phyloP scores from a whole-genome alignment of 352 stramenopile species.

The Pythium dissotocum region DNA sequence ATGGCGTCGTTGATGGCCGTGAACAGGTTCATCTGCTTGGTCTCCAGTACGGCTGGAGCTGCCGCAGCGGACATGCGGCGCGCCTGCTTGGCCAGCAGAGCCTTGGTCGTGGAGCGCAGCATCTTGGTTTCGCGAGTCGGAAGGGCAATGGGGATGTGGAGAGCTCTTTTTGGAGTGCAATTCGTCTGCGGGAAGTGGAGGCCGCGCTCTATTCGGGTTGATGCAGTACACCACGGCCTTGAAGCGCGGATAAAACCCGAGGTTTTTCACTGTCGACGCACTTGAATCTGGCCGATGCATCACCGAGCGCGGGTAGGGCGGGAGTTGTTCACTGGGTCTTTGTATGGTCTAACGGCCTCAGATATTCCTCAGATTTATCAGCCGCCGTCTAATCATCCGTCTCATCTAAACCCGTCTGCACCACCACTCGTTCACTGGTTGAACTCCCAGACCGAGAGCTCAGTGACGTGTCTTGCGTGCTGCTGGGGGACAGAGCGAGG shows the following conservation, averaged over 20 bases:
- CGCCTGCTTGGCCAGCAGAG: constrained; percentile 14
- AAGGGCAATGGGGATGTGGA: constrained; percentile 10
- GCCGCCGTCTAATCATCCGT: constrained; percentile 28
- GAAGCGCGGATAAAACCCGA: constrained; percentile 26
- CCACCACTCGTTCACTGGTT: constrained; percentile 9
- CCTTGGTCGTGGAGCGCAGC: constrained; percentile 17
- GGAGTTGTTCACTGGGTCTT: neutral
- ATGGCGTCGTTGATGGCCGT: constrained; percentile 93
- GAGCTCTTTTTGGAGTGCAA: constrained; percentile 2
- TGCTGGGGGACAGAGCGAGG: neutral
- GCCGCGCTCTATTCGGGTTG: constrained; percentile 16
- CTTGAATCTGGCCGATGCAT: constrained; percentile 28
- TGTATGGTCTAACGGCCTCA: constrained; percentile 11
- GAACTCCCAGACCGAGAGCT: neutral
- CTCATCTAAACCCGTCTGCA: constrained; percentile 12
- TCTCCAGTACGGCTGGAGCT: constrained; percentile 33
- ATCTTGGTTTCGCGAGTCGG: neutral
- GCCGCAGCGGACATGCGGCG: constrained; percentile 16
- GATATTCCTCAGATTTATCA: constrained; percentile 22
- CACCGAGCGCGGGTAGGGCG: neutral
- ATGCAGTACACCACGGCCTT: constrained; percentile 23
- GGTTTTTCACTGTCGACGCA: constrained; percentile 27
- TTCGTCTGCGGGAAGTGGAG: constrained; percentile 24
- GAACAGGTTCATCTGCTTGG: constrained; percentile 91
- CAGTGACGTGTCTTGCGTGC: neutral